Base-by-base conservation (phyloP, 257 asterid genomes). In the Leonotis leonurus region DNA sequence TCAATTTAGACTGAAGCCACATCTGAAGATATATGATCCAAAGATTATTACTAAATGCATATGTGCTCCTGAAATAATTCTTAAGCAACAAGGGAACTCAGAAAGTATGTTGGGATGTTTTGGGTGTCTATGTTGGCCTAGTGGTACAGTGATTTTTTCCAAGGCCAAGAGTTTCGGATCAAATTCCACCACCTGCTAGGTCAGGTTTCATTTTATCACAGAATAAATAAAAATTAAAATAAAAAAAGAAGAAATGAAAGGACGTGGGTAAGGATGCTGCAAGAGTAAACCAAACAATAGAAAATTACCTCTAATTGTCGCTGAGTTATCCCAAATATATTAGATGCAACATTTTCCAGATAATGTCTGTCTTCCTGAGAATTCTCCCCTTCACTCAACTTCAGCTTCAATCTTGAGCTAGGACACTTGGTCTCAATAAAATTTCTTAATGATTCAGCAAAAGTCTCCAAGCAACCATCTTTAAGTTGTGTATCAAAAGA, bases 251-350 rank as follows among this genome's bases (percentile, higher is more conserved):
- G 48, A 68, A 62, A 65, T 16, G 40, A 17, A 21, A 4, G 56
- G 32, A 33, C 62, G 53, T 21, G 57, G 33, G 27, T 8, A 24
- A 52, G 48, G 33, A 35, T 21, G 44, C 26, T 29, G 26, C 32
- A 35, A 6, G 32, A 41, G 39, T 21, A 60, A 50, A 12, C 36
- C 4, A 62, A 24, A 33, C 22, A 61, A 56, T 32, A 8, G 37
- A 45, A 32, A 75, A 66, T 56, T 76, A 91, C 97, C 95, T 69
- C 76, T 33, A 86, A 86, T 68, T 92, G 97, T 66, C 74, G 73
- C 72, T 75, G 66, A 57, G 99, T 85, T 57, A 89, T 72, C 71
- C 97, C 99, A 69, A 76, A 78, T 67, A 84, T 70, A 73, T 80
- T 83, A 33, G 80, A 77, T 43, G 78, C 82, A 70, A 86, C 73